Conservation (phyloP, 2,329 filamentous ascomycete species). For the Stachybotrys chartarum region DNA sequence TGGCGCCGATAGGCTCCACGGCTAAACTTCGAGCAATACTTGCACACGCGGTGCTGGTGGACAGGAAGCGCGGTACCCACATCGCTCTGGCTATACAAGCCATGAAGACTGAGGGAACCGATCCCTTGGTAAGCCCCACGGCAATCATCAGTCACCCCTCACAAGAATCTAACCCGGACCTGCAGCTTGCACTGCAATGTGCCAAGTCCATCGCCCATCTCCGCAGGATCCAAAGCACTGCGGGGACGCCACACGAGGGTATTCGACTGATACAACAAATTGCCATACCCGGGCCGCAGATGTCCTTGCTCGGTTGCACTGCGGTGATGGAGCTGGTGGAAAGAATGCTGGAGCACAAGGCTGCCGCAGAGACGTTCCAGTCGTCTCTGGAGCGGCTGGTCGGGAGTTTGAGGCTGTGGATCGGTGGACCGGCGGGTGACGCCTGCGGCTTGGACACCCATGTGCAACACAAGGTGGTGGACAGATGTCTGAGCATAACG, state of each 20-base stretch:
- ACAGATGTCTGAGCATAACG: conserved; percentile 47
- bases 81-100: conserved; percentile 50
- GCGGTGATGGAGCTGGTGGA: conserved; percentile 53
- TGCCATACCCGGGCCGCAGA: conserved; percentile 31
- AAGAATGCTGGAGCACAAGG: conserved; percentile 37
- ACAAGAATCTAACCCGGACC: conserved; percentile 39
- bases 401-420: conserved; percentile 53
- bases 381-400: conserved; percentile 48
- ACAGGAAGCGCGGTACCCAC: conserved; percentile 45
- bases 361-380: conserved; percentile 39
- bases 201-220: conserved; percentile 56
- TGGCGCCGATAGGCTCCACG: conserved; percentile 71
- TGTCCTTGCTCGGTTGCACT: conserved; percentile 53
- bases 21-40: conserved; percentile 56
- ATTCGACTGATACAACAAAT: conserved; percentile 44
- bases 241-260: conserved; percentile 28
- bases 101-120: conserved; percentile 26
- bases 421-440: conserved; percentile 44
- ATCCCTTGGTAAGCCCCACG: conserved; percentile 15
- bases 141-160: conserved; percentile 41
- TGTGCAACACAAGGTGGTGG: conserved; percentile 46
- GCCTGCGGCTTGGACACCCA: conserved; percentile 42
- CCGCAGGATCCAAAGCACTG: conserved; percentile 31
- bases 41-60: conserved; percentile 48
- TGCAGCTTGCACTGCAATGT: conserved; percentile 50